phyloP scores from a whole-genome alignment of 371 early-diverging fungal species.

The Haplosporangium sp. region DNA sequence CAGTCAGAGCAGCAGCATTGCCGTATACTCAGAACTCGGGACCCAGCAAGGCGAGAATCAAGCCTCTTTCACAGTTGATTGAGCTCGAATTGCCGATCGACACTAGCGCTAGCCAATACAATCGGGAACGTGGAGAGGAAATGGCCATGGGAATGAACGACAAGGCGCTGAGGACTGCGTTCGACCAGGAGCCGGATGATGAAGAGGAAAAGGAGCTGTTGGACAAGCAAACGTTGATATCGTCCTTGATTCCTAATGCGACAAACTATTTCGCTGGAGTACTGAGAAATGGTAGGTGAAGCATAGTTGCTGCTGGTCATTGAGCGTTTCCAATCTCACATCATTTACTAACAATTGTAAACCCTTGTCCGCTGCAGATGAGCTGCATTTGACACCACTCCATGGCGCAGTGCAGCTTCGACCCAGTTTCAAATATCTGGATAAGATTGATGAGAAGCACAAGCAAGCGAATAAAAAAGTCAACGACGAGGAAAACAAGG shows the following conservation, averaged over 20 bases:
- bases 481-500: slow-evolving; percentile 76
- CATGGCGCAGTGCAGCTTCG: slow-evolving; percentile 81
- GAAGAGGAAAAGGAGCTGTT: slow-evolving; percentile 69
- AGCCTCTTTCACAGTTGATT: slow-evolving; percentile 81
- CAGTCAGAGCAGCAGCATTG: slow-evolving; percentile 67
- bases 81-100: slow-evolving; percentile 91
- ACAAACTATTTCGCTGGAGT: slow-evolving; percentile 87
- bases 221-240: slow-evolving; percentile 82
- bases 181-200: slow-evolving; percentile 67
- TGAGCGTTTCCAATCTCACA: not conserved
- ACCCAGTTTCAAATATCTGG: slow-evolving; percentile 87
- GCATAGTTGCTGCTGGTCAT: not conserved
- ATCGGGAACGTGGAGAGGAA: slow-evolving; percentile 81
- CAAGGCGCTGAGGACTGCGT: slow-evolving; percentile 73
- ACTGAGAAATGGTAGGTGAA: slow-evolving; percentile 70
- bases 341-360: not conserved
- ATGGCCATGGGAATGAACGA: slow-evolving; percentile 84
- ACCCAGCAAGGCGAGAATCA: slow-evolving; percentile 80
- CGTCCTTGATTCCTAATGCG: slow-evolving; percentile 78
- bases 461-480: slow-evolving; percentile 76
- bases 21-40: slow-evolving; percentile 60
- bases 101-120: slow-evolving; percentile 75
- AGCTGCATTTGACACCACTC: slow-evolving; percentile 86
- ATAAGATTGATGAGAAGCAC: slow-evolving; percentile 88
- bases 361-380: slow-evolving; percentile 58